These are phyloP conservation scores for Xanthoceras sorbifolium DNA, from an alignment of 345 rosid genomes.

Conservation along the genomic window DNA sequence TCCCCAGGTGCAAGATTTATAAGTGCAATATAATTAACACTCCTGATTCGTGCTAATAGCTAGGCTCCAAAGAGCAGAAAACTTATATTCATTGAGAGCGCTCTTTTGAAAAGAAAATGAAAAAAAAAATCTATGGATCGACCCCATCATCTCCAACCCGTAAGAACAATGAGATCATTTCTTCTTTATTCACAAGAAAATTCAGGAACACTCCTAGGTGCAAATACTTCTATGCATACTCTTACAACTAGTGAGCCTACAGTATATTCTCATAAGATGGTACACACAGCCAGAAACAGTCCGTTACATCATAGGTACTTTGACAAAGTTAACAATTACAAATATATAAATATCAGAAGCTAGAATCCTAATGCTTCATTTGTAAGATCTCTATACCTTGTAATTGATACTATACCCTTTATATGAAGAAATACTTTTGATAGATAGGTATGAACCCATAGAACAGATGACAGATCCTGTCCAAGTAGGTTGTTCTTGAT, in stretches of 20 bases:
- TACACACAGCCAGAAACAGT: background rate
- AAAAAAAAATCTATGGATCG: background rate
- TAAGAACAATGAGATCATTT: background rate
- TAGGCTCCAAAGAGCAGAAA: background rate
- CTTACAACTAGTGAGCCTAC: background rate
- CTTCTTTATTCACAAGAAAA: background rate
- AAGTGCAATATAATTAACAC: background rate
- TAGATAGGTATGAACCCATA: background rate
- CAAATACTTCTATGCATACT: background rate
- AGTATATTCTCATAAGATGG: background rate
- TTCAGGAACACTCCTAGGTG: too few species aligned
- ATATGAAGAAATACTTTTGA: background rate
- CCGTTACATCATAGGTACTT: background rate
- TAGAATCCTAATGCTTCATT: background rate
- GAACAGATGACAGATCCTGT: background rate
- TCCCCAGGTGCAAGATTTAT: background rate
- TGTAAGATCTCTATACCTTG: background rate
- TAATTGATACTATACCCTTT: background rate
- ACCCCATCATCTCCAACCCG: background rate
- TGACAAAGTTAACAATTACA: conserved; percentile 2
- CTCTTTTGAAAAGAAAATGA: background rate
- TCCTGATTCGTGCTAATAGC: background rate
- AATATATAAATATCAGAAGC: background rate
- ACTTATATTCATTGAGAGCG: background rate
- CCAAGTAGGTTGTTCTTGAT: background rate